Percentiles rank a stretch among this genome's conserved stretches.
Conservation (phyloP, 83 land plant genomes). For the Picea abies region DNA sequence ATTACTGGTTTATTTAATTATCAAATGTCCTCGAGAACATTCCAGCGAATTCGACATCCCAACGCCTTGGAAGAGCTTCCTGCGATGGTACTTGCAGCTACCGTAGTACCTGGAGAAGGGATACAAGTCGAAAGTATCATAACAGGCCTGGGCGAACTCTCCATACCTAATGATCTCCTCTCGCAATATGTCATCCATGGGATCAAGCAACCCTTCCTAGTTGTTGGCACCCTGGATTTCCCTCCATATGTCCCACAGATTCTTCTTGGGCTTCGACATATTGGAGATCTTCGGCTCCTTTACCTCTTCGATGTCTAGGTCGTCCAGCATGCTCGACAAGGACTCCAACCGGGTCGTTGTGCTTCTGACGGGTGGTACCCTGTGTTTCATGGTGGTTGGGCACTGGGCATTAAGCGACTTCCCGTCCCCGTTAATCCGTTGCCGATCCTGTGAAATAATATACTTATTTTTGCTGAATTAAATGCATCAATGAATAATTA, state of each 20-base stretch:
- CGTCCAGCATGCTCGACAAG: neutral
- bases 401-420: too few species aligned
- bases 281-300: neutral
- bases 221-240: too few species aligned
- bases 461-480: too few species aligned
- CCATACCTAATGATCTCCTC: slow-evolving; percentile 48
- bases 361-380: too few species aligned
- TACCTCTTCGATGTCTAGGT: neutral
- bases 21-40: too few species aligned
- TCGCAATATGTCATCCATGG: slow-evolving; percentile 9
- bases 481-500: too few species aligned
- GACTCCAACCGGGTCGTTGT: neutral
- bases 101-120: slow-evolving; percentile 35
- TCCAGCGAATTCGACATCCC: slow-evolving; percentile 24
- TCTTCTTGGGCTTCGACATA: neutral
- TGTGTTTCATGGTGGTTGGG: too few species aligned
- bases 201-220: too few species aligned
- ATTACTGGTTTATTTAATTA: too few species aligned
- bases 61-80: slow-evolving; percentile 24
- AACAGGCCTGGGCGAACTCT: slow-evolving; percentile 13
- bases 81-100: slow-evolving; percentile 36
- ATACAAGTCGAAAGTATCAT: neutral
- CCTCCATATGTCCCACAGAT: neutral
- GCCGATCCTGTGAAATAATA: too few species aligned
- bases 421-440: too few species aligned